Conservation (phyloP, 805 yeast species). For the Suhomyces sp. region DNA sequence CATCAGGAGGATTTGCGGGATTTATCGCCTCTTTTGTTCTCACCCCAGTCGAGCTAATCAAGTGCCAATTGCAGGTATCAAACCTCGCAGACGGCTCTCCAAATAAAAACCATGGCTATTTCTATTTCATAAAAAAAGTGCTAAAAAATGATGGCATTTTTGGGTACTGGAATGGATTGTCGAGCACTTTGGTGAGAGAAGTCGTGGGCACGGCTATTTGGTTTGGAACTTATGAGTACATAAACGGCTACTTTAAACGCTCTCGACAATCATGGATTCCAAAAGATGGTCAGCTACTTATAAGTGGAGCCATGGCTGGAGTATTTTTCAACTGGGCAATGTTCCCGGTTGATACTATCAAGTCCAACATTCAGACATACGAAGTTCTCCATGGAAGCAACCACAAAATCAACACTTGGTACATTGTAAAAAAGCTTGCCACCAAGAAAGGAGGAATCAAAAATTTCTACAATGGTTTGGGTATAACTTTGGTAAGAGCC, state of each 20-base stretch:
- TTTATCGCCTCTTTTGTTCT: conserved; percentile 75
- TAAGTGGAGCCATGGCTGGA: conserved; percentile 88
- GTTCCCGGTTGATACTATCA: conserved; percentile 89
- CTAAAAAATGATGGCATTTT: conserved; percentile 51
- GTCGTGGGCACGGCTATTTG: conserved; percentile 89
- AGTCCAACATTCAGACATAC: conserved; percentile 77
- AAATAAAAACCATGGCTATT: conserved; percentile 32
- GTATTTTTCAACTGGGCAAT: conserved; percentile 72
- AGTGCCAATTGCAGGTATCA: conserved; percentile 80
- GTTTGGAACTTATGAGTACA: conserved; percentile 84
- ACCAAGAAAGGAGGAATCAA: conserved; percentile 53
- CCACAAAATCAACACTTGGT: not conserved
- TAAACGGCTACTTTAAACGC: conserved; percentile 35
- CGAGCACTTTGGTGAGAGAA: conserved; percentile 78
- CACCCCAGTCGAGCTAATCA: conserved; percentile 90
- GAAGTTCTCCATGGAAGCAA: conserved; percentile 20
- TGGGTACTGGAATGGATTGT: conserved; percentile 88
- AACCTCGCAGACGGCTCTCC: conserved; percentile 22
- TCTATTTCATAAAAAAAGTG: conserved; percentile 33
- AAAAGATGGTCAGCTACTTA: conserved; percentile 50
- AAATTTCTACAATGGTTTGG: conserved; percentile 81
- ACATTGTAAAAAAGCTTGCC: conserved; percentile 4
- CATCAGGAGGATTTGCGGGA: conserved; percentile 82
- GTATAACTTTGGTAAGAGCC: conserved; percentile 76
- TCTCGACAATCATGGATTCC: conserved; percentile 13